A percentile compares a stretch with the other conserved stretches of the same genome.
Evolutionary conservation across 805 yeast species (phyloP).

Genomic region (Torulaspora quercuum): DNA sequence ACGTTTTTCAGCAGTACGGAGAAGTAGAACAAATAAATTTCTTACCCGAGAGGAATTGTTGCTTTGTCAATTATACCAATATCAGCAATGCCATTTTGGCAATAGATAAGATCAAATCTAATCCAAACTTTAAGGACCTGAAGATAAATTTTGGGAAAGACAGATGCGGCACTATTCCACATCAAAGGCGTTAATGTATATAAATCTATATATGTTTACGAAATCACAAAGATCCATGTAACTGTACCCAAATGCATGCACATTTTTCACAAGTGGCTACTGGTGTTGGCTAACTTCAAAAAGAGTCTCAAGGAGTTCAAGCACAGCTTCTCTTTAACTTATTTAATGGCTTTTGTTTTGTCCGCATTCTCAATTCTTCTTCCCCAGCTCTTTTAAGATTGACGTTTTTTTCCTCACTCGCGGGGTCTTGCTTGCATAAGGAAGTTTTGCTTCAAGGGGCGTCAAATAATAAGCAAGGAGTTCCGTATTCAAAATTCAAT

Average conservation of each 20-base stretch:
- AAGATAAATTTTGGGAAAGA: constrained; percentile 92
- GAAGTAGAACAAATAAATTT: constrained; percentile 94
- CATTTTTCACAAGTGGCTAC: no score
- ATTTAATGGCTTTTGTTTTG: no score
- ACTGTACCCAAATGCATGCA: no score
- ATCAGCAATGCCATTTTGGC: constrained; percentile 90
- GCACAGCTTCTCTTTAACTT: no score
- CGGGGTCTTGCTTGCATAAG: constrained; percentile 5
- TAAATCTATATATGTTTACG: constrained; percentile 5
- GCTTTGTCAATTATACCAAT: constrained; percentile 86
- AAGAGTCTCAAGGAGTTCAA: no score
- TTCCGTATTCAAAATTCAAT: no score
- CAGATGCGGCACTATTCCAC: constrained; percentile 91
- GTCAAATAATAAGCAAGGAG: constrained; percentile 5
- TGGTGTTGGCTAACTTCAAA: no score
- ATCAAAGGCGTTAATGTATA: constrained; percentile 44
- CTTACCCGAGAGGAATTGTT: constrained; percentile 78
- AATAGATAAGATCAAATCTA: constrained; percentile 81
- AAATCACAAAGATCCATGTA: constrained; percentile 1
- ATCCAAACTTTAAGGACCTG: constrained; percentile 61
- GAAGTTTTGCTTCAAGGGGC: constrained; percentile 4
- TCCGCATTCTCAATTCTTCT: not conserved
- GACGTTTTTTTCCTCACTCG: no score
- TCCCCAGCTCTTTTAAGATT: constrained; percentile 1
- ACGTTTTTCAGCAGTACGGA: constrained; percentile 78